Evolutionary conservation across 2,329 filamentous ascomycete genomes (phyloP), one percentile per base, ranked within the genome.

Genomic region (Arthrinium phaeospermum): DNA sequence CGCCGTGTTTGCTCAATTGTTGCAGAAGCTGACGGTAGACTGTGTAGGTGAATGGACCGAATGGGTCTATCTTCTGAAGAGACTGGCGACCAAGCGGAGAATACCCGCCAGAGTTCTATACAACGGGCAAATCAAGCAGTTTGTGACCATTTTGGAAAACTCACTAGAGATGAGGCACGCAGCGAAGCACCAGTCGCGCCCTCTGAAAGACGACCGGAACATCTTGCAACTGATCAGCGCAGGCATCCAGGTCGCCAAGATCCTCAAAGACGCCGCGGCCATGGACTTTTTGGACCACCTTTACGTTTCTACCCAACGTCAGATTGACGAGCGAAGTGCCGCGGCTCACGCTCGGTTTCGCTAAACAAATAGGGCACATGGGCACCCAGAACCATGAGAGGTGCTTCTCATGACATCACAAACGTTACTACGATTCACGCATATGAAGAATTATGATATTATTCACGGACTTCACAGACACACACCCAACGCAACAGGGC

Each of bases 71-170:
- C 88, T 97, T 72, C 86, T 97, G 76, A 96, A 96, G 84, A 89
- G 94, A 69, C 88, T 97, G 72, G 94, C 94, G 45, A 97, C 94
- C 46, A 96, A 45, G 37, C 71, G 64, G 61, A 91, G 94, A 74
- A 96, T 97, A 76, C 94, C 94, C 7, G 93, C 94, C 67, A 88
- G 94, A 71, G 93, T 96, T 27, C 86, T 97, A 61, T 96, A 96
- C 85, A 94, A 96, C 81, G 93, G 93, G 73, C 94, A 97, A 83
- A 97, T 97, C 83, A 96, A 96, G 84, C 94, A 96, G 82, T 91
- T 97, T 82, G 93, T 96, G 75, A 96, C 94, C 57, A 93, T 96
- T 44, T 84, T 97, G 77, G 94, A 97, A 80, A 97, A 96, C 83
- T 95, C 93, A 68, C 86, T 97, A 78, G 94, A 96, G 85, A 95